Evolutionary conservation across 2,329 filamentous ascomycete species (phyloP).

Genomic region (Leptographium radiaticola): DNA sequence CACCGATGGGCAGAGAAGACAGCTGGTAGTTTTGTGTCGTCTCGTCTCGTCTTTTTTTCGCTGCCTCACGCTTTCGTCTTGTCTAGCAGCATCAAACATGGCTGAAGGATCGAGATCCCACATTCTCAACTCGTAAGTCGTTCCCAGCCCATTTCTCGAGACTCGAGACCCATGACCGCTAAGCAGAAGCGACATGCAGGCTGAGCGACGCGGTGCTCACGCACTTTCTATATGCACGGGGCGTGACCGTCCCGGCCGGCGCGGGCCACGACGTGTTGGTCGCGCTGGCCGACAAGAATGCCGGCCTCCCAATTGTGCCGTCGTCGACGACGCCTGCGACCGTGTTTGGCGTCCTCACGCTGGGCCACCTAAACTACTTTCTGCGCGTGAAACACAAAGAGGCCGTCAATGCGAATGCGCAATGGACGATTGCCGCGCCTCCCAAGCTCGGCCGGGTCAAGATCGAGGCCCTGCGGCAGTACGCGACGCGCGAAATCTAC

Average conservation of each 20-base stretch:
- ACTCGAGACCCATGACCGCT: not conserved
- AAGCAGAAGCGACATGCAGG: not conserved
- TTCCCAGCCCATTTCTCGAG: not conserved
- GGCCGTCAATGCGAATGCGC: not conserved
- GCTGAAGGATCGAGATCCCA: not conserved
- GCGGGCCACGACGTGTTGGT: not conserved
- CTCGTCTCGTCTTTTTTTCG: not conserved
- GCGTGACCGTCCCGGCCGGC: not conserved
- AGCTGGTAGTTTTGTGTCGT: not conserved
- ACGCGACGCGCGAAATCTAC: not conserved
- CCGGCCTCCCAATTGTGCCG: not conserved
- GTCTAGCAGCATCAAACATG: not conserved
- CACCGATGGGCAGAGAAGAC: not conserved
- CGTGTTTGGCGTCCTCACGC: not conserved
- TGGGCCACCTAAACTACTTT: not conserved
- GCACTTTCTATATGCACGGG: not conserved
- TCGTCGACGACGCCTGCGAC: not conserved
- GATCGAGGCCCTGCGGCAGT: not conserved
- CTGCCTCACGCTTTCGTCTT: not conserved
- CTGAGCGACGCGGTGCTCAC: not conserved
- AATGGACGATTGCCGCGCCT: not conserved
- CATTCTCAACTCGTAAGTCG: not conserved
- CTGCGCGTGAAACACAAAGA: not conserved
- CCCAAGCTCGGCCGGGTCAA: not conserved
- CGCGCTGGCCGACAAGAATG: not conserved